A percentile compares a stretch with the other conserved stretches of the same genome.
phyloP scores from a whole-genome alignment of 2,329 filamentous ascomycete genomes.

The Samsoniella hepiali region DNA sequence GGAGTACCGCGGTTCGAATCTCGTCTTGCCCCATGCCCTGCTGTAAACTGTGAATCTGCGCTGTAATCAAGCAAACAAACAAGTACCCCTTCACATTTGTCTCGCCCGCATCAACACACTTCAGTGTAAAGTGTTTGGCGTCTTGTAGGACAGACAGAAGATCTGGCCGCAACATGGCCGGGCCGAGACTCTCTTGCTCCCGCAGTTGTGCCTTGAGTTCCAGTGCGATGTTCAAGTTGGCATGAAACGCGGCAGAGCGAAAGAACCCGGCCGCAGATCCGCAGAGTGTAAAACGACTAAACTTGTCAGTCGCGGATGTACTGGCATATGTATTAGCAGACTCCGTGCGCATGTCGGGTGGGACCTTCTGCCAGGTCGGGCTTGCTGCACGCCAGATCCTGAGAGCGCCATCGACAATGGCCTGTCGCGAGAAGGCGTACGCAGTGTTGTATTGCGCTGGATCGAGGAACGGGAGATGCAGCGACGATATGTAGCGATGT shows the following conservation, averaged over 20 bases:
- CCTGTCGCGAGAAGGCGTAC: constrained; percentile 50
- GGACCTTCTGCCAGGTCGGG: constrained; percentile 17
- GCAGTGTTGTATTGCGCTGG: constrained; percentile 38
- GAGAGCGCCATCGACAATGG: constrained; percentile 45
- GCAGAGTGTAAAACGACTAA: constrained; percentile 34
- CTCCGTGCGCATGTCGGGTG: background rate
- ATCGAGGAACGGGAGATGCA: constrained; percentile 53
- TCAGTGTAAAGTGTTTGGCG: constrained; percentile 37
- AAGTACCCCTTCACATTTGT: constrained; percentile 54
- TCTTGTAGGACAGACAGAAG: constrained; percentile 42
- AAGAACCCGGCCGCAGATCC: constrained; percentile 41
- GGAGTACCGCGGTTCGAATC: background rate
- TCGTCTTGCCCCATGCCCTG: background rate
- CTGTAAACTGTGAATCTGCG: background rate
- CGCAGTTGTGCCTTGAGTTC: constrained; percentile 41
- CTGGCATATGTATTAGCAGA: background rate
- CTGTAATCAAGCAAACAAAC: constrained; percentile 26
- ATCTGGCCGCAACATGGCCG: constrained; percentile 36
- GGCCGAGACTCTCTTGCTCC: constrained; percentile 40
- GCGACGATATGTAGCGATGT: constrained; percentile 50
- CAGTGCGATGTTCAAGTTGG: constrained; percentile 34
- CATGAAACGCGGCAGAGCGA: constrained; percentile 33
- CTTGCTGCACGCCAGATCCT: constrained; percentile 43
- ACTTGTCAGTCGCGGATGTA: constrained; percentile 17
- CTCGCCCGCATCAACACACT: constrained; percentile 44